Conservation (phyloP, 768 basidiomycete species). For the Leccinum subgranulosum region DNA sequence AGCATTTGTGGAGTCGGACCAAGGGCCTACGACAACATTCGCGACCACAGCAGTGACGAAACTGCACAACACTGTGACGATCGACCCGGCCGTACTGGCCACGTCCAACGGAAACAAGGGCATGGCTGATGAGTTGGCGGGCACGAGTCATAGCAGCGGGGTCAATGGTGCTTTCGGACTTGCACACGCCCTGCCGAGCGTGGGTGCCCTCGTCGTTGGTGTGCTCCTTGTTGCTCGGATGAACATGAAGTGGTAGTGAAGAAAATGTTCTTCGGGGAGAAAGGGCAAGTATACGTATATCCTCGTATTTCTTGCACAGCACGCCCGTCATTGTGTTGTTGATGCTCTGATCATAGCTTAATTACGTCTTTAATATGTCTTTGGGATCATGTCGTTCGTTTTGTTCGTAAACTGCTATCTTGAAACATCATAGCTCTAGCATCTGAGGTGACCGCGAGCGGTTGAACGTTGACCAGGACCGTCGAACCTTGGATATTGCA, state of each 20-base stretch:
- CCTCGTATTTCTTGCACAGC: conserved; percentile 1
- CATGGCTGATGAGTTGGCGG: conserved; percentile 14
- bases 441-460: no score
- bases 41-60: conserved; percentile 43
- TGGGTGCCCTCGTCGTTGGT: conserved; percentile 16
- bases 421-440: neutral
- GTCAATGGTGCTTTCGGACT: conserved; percentile 1
- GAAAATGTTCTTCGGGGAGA: neutral
- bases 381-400: neutral
- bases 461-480: no score
- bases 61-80: conserved; percentile 45
- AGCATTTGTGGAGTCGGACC: conserved; percentile 36
- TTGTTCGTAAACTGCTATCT: neutral
- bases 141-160: conserved; percentile 6
- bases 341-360: neutral
- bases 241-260: neutral
- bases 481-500: no score
- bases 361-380: neutral
- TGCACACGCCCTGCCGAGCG: conserved; percentile 7
- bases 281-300: neutral
- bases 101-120: conserved; percentile 60
- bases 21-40: conserved; percentile 44
- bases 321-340: neutral
- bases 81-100: conserved; percentile 52
- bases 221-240: conserved; percentile 7